Evolutionary conservation across 345 rosid species (phyloP).

Genomic region (Mangifera indica): DNA sequence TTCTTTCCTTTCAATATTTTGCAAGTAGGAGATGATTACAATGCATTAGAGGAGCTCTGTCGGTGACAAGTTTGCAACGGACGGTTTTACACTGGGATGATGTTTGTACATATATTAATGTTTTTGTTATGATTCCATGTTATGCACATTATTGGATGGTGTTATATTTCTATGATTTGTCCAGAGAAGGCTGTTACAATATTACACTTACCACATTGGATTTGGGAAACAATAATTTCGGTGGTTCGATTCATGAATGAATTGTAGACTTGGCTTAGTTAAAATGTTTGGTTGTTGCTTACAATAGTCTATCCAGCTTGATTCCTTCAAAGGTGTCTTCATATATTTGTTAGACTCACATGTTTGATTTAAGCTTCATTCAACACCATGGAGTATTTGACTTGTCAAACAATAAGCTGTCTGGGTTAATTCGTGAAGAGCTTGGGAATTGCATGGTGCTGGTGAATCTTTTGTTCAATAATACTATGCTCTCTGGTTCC

Average conservation of each 20-base stretch:
- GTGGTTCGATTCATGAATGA: conserved; percentile 62
- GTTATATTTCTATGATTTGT: no score
- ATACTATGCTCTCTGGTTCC: conserved; percentile 72
- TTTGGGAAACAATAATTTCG: conserved; percentile 68
- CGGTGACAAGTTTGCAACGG: no score
- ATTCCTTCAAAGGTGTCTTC: conserved; percentile 60
- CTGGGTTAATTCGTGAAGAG: conserved; percentile 70
- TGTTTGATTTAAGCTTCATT: conserved; percentile 73
- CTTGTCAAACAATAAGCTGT: conserved; percentile 63
- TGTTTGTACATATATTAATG: no score
- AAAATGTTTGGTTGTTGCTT: conserved; percentile 81
- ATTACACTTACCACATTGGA: conserved; percentile 66
- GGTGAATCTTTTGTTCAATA: conserved; percentile 61
- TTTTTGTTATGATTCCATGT: no score
- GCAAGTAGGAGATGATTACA: no score
- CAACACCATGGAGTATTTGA: conserved; percentile 86
- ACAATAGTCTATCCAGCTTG: conserved; percentile 66
- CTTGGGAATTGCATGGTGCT: conserved; percentile 68
- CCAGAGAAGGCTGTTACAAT: no score
- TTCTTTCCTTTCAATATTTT: no score
- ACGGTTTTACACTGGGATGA: no score
- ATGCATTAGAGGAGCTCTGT: no score
- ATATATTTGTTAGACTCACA: conserved; percentile 58
- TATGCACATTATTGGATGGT: no score
- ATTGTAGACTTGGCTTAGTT: conserved; percentile 62